Evolutionary conservation across 129 eudicot species (phyloP).

Genomic region (Ambrosia artemisiifolia): DNA sequence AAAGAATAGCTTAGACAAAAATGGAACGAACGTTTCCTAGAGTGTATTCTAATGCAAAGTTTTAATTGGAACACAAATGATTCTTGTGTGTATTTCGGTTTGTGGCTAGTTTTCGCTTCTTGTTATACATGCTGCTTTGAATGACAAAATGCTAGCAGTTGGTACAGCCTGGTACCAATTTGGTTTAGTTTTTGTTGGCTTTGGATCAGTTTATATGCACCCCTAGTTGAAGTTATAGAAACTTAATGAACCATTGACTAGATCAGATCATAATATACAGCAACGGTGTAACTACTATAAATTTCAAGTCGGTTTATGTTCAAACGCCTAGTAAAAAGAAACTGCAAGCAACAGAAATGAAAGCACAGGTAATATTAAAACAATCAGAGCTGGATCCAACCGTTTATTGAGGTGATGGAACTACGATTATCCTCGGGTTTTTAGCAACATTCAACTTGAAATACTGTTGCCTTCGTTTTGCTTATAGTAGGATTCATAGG

Average conservation of each 20-base stretch:
- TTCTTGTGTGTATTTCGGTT: neutral
- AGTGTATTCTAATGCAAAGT: too few species aligned
- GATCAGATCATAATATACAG: neutral
- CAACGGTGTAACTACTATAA: neutral
- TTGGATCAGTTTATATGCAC: neutral
- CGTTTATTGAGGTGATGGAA: neutral
- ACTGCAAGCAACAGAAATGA: neutral
- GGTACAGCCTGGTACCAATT: neutral
- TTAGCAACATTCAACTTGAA: conserved; percentile 5
- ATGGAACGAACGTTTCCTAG: too few species aligned
- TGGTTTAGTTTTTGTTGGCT: neutral
- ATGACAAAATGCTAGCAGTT: neutral
- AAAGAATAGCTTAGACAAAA: too few species aligned
- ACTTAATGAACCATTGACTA: neutral
- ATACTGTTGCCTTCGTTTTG: conserved; percentile 29
- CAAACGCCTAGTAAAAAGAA: neutral
- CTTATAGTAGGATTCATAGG: conserved; percentile 65
- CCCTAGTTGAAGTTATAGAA: too few species aligned
- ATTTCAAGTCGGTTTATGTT: neutral
- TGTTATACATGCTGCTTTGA: neutral
- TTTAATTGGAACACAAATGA: neutral
- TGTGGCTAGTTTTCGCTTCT: neutral
- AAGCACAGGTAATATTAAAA: conserved; percentile 4
- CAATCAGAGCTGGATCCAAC: neutral
- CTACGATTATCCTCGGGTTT: neutral